Percentiles rank a stretch among this genome's conserved stretches.
Evolutionary conservation across 176 grass and related monocot species (phyloP).

Genomic region (Aegilops umbellulata): DNA sequence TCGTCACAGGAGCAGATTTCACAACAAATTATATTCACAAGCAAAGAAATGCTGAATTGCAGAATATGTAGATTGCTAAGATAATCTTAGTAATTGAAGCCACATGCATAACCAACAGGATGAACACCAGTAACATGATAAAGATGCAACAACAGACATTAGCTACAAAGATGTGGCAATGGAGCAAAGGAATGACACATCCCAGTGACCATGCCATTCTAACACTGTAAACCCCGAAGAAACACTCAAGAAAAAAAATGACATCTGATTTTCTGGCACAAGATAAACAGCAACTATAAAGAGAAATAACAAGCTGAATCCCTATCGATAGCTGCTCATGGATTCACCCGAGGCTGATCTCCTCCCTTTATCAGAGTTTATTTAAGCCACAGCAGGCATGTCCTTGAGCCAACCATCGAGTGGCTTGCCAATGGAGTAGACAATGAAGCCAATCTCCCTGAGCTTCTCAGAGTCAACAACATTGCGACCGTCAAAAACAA

Average conservation of each 20-base stretch:
- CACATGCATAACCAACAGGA: constrained; percentile 10
- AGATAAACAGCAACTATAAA: constrained; percentile 2
- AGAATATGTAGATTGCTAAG: neutral
- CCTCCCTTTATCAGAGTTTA: neutral
- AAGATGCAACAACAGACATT: neutral
- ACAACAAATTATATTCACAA: neutral
- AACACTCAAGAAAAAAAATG: neutral
- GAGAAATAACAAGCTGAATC: neutral
- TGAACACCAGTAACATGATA: constrained; percentile 2
- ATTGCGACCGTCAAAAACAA: constrained; percentile 68
- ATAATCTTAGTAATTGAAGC: neutral
- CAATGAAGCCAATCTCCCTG: constrained; percentile 66
- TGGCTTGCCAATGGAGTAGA: constrained; percentile 75
- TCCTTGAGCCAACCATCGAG: constrained; percentile 70
- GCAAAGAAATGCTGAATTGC: neutral
- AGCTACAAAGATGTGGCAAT: neutral
- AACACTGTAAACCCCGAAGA: constrained; percentile 8
- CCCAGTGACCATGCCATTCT: constrained; percentile 3
- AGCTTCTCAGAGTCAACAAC: constrained; percentile 59
- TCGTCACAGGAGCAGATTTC: neutral
- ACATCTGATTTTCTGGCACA: constrained; percentile 13
- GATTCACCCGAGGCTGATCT: neutral
- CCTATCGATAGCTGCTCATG: constrained; percentile 18
- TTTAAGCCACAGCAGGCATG: constrained; percentile 64
- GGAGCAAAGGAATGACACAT: constrained; percentile 1